Conservation (phyloP, 352 stramenopile genomes). For the Peronospora belbahrii region DNA sequence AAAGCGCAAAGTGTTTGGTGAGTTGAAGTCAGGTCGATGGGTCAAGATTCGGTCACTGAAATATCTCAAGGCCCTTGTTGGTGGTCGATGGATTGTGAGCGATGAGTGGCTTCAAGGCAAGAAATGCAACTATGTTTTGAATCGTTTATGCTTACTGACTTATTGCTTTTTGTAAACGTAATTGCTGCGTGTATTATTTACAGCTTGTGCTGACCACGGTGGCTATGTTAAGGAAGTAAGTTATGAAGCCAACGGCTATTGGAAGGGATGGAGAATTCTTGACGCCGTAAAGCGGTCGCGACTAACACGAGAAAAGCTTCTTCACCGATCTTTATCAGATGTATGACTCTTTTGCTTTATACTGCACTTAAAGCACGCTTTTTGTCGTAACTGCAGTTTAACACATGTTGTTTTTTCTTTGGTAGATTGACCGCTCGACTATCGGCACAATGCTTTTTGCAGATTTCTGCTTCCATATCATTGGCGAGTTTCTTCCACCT, state of each 20-base stretch:
- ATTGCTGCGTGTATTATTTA: not conserved
- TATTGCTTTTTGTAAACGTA: not conserved
- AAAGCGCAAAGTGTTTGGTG: constrained; percentile 48
- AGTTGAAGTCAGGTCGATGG: constrained; percentile 43
- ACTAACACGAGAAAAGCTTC: constrained; percentile 32
- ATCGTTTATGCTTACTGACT: not conserved
- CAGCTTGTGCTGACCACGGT: constrained; percentile 35
- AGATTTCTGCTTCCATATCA: constrained; percentile 59
- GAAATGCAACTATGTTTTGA: not conserved
- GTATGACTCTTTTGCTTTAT: constrained; percentile 17
- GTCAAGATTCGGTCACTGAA: constrained; percentile 83
- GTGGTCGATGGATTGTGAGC: constrained; percentile 78
- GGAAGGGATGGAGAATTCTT: constrained; percentile 42
- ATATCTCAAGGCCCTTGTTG: constrained; percentile 76
- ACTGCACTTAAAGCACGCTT: not conserved
- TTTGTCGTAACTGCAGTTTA: not conserved
- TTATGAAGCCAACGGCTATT: constrained; percentile 54
- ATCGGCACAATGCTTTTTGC: constrained; percentile 70
- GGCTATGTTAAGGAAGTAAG: constrained; percentile 37
- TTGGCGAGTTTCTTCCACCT: constrained; percentile 67
- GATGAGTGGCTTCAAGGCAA: constrained; percentile 71
- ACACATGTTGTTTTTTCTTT: not conserved
- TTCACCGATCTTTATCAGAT: constrained; percentile 13
- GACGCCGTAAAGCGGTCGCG: constrained; percentile 48
- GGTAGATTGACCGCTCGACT: constrained; percentile 5